Conservation (phyloP, 345 rosid genomes). For the Capsella bursapastoris region DNA sequence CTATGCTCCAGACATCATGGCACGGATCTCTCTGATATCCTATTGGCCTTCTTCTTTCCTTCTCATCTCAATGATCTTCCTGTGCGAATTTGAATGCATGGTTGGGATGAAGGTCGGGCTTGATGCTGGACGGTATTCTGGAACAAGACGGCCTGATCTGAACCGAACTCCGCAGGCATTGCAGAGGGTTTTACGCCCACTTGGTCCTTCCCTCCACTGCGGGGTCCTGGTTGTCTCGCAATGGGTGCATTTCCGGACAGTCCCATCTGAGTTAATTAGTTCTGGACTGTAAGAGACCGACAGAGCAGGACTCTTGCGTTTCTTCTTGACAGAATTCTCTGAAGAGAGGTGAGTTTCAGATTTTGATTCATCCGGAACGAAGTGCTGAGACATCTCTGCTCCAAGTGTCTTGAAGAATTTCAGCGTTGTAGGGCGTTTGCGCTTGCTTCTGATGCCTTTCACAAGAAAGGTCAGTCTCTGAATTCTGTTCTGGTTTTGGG, state of each 20-base stretch:
- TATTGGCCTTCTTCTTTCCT: slow-evolving; percentile 46
- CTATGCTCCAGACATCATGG: slow-evolving; percentile 27
- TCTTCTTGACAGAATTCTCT: slow-evolving; percentile 48
- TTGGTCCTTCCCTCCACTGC: slow-evolving; percentile 96
- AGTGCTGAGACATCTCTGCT: slow-evolving; percentile 32
- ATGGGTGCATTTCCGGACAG: slow-evolving; percentile 63
- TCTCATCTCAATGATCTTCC: slow-evolving; percentile 83
- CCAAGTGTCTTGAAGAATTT: slow-evolving; percentile 40
- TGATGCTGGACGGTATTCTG: slow-evolving; percentile 89
- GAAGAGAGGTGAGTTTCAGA: slow-evolving; percentile 44
- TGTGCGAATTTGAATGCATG: slow-evolving; percentile 77
- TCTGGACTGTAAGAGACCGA: slow-evolving; percentile 42
- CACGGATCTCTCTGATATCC: slow-evolving; percentile 16
- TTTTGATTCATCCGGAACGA: slow-evolving; percentile 45
- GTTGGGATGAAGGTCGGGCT: slow-evolving; percentile 80
- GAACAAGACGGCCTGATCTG: slow-evolving; percentile 86
- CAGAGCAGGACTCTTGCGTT: slow-evolving; percentile 47
- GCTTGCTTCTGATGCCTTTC: slow-evolving; percentile 83
- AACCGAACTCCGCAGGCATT: slow-evolving; percentile 94
- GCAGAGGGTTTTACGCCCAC: slow-evolving; percentile 92
- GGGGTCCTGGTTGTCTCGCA: slow-evolving; percentile 83
- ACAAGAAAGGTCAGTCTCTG: slow-evolving; percentile 47
- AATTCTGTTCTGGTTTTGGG: slow-evolving; percentile 46
- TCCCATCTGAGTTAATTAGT: slow-evolving; percentile 32
- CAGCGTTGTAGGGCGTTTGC: slow-evolving; percentile 49